Base-by-base conservation (phyloP, 176 grass and related monocot genomes). In the Stipa capillata region DNA sequence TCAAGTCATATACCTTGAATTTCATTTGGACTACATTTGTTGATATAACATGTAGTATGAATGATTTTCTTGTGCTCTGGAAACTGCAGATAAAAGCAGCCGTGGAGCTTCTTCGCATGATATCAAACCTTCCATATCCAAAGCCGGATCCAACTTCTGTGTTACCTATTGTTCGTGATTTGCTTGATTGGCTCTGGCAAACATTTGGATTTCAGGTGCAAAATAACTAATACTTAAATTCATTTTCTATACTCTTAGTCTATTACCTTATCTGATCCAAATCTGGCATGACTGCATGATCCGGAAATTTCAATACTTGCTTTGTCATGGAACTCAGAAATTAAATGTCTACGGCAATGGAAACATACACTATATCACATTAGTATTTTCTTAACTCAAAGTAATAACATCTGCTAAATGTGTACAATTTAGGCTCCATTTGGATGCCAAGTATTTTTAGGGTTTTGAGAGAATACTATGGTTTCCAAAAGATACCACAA, bases 191-290 rank as follows among this genome's bases (percentile, higher is more conserved):
- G 94, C 91, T 97, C 32, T 83, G 91, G 43, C 65, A 79, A 39
- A 59, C 73, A 76, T 97, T 97, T 81, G 89, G 91, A 49, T 97
- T 97, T 85, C 94, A 97, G 89, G 94, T 97, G 72, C 33, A 79
- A 36, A 69, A 66, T 69, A 69, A 45, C 40, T 13, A 70, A 42
- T 70, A 16, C 14, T 28, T 25, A 20, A 69, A 18, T 74, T 74
- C 15, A 28, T 54, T 78, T 60, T 39, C 7, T 49, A 15, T 5
- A 59, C 15, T 49, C 13, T 3, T 69, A 12, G 37, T 55, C 9
- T 47, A 55, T 58, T 68, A 10, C 72, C 40, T 42, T 74, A 66
- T 39, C 25, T n/a, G n/a, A n/a, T n/a, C n/a, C n/a, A n/a, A n/a
- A n/a, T n/a, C n/a, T n/a, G n/a, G n/a, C n/a, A n/a, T n/a, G n/a